A percentile compares a stretch with the other conserved stretches of the same genome.
Conservation (phyloP, 116 monocot genomes). For the Dioscorea cayenensis region DNA sequence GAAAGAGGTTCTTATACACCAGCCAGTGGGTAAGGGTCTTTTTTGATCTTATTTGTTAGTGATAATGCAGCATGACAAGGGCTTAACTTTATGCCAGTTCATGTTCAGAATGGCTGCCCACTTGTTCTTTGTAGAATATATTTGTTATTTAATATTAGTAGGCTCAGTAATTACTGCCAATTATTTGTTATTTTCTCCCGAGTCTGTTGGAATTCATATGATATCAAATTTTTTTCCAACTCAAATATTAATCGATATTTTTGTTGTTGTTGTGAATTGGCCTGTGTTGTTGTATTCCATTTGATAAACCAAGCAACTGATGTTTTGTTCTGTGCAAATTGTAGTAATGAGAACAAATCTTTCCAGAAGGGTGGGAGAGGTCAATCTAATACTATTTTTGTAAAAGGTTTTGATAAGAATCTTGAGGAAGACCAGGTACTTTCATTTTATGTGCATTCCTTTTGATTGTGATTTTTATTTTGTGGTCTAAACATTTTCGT, state of each 20-base stretch:
- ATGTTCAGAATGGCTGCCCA: no score
- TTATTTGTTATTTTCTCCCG: no score
- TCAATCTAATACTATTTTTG: conserved; percentile 43
- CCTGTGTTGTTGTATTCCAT: background rate
- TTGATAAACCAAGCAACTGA: background rate
- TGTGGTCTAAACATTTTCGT: background rate
- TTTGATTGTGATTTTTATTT: background rate
- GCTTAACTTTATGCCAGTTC: no score
- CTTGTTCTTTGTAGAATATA: no score
- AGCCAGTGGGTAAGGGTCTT: conserved; percentile 33
- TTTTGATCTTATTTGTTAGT: background rate
- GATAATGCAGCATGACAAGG: no score
- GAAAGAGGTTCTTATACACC: conserved; percentile 53
- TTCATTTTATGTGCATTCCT: background rate
- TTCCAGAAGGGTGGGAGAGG: conserved; percentile 30
- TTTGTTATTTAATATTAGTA: no score
- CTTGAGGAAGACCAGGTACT: conserved; percentile 54
- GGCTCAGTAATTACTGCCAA: no score
- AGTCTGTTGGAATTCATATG: no score
- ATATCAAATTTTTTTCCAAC: no score
- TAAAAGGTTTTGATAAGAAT: conserved; percentile 68
- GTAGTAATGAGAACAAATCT: conserved; percentile 41
- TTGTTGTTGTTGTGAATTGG: no score
- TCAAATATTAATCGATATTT: no score
- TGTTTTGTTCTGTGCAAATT: background rate